Evolutionary conservation across 495 filamentous ascomycete genomes (phyloP).

Genomic region (Neurospora intermedia): DNA sequence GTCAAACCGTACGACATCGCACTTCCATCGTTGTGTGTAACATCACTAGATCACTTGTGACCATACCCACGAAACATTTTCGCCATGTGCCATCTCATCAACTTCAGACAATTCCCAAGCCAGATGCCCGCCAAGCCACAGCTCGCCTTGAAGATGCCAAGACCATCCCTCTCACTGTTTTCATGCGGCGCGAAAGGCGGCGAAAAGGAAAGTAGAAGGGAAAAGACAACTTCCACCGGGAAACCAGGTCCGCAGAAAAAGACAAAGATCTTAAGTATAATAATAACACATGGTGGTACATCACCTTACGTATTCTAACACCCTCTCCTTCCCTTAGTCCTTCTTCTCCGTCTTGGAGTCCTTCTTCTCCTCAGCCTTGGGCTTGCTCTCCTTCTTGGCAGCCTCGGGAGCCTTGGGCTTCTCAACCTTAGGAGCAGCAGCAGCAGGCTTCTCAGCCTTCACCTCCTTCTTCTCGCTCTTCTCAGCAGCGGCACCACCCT

Average conservation of each 20-base stretch:
- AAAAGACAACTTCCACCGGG: neutral
- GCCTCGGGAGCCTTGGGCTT: neutral
- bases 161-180: neutral
- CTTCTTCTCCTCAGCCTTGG: neutral
- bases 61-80: too few species aligned
- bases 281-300: neutral
- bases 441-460: neutral
- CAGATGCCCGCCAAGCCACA: too few species aligned
- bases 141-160: too few species aligned
- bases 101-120: too few species aligned
- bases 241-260: neutral
- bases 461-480: neutral
- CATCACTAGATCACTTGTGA: too few species aligned
- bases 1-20: too few species aligned
- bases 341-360: neutral
- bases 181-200: neutral
- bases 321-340: neutral
- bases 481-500: constrained; percentile 3
- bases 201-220: neutral
- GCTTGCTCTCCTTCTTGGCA: neutral
- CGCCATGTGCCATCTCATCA: too few species aligned
- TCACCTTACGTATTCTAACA: neutral
- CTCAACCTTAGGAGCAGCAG: neutral
- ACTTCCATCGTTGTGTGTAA: too few species aligned
- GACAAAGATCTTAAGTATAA: neutral